Evolutionary conservation across 352 stramenopile genomes (phyloP).

Genomic region (Hyaloperonospora arabidopsidis): DNA sequence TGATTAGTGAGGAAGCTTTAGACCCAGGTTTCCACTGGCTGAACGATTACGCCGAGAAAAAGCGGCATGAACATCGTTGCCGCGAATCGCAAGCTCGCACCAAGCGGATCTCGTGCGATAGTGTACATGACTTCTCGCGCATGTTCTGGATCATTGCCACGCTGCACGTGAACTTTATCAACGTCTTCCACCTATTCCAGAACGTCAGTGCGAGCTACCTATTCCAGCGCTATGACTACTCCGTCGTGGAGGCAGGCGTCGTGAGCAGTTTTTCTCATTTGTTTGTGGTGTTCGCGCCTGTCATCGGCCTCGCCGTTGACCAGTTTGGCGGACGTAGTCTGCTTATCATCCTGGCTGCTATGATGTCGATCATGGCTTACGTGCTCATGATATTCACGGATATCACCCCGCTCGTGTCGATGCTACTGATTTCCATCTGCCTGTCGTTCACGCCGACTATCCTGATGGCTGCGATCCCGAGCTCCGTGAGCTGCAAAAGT

Average conservation of each 20-base stretch:
- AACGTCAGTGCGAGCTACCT: constrained; percentile 86
- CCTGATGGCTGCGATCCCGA: constrained; percentile 80
- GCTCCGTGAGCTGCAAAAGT: constrained; percentile 58
- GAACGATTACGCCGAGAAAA: constrained; percentile 58
- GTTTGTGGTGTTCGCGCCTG: constrained; percentile 80
- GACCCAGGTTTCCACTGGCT: constrained; percentile 60
- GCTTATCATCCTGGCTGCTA: constrained; percentile 59
- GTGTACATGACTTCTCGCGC: constrained; percentile 60
- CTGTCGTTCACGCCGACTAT: constrained; percentile 84
- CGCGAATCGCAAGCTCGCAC: constrained; percentile 25
- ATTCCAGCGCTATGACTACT: constrained; percentile 81
- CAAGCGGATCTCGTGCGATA: constrained; percentile 53
- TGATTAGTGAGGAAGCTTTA: constrained; percentile 44
- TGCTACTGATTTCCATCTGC: constrained; percentile 83
- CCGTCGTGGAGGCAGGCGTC: constrained; percentile 76
- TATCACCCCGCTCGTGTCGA: constrained; percentile 66
- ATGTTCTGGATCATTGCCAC: constrained; percentile 84
- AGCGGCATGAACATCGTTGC: constrained; percentile 44
- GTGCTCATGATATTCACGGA: constrained; percentile 80
- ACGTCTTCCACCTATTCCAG: constrained; percentile 89
- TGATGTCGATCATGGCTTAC: constrained; percentile 75
- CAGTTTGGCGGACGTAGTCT: constrained; percentile 82
- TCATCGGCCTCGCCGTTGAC: constrained; percentile 85
- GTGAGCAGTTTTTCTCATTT: constrained; percentile 72
- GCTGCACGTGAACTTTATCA: constrained; percentile 85